A percentile compares a stretch with the other conserved stretches of the same genome.
Evolutionary conservation across 106 monocot species (phyloP).

Genomic region (Hemerocallis citrina): DNA sequence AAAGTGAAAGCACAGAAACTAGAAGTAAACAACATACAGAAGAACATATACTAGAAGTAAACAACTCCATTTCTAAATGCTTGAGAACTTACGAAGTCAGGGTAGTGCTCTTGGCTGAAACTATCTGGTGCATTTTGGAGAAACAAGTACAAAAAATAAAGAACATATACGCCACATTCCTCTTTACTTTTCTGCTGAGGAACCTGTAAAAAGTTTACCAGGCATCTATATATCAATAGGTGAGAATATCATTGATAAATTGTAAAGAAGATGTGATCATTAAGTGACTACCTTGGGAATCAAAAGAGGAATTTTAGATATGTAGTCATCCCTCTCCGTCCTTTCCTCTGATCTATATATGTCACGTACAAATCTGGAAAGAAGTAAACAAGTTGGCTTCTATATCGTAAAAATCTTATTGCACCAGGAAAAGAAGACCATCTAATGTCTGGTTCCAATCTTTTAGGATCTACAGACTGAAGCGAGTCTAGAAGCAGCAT

Average conservation of each 20-base stretch:
- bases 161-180: conserved; percentile 68
- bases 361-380: conserved; percentile 40
- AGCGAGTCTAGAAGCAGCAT: conserved; percentile 83
- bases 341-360: conserved; percentile 36
- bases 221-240: neutral
- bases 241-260: neutral
- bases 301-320: conserved; percentile 46
- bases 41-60: too few relatives aligned
- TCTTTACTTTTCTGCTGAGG: conserved; percentile 71
- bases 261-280: neutral
- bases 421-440: conserved; percentile 19
- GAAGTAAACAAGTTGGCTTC: too few relatives aligned
- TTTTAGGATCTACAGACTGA: conserved; percentile 28
- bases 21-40: too few relatives aligned
- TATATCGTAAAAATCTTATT: neutral
- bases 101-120: conserved; percentile 24
- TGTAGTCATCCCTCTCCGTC: conserved; percentile 17
- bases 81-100: conserved; percentile 44
- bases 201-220: conserved; percentile 32
- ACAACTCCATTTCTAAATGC: too few relatives aligned
- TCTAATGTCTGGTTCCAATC: conserved; percentile 57
- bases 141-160: conserved; percentile 59
- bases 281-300: conserved; percentile 44
- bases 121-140: conserved; percentile 36
- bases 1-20: too few relatives aligned